These are phyloP conservation scores for Hymenoscyphus albidus DNA, from an alignment of 2,329 filamentous ascomycete species.

Conservation along the genomic window DNA sequence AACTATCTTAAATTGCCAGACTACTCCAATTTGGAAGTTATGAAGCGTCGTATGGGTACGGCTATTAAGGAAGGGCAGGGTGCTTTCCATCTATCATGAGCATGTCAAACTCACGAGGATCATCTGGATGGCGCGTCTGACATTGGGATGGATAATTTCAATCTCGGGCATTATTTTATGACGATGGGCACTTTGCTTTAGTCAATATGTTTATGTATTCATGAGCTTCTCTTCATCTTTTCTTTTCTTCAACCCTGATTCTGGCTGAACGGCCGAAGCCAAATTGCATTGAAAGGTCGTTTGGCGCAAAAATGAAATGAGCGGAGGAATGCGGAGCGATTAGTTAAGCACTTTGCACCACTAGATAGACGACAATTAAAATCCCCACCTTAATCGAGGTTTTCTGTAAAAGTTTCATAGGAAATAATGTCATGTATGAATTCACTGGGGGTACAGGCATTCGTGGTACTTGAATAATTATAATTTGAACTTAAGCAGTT, in stretches of 20 bases:
- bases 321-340: slow-evolving; percentile 11
- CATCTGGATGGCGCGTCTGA: slow-evolving; percentile 14
- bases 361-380: slow-evolving; percentile 28
- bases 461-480: no score
- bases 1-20: slow-evolving; percentile 98
- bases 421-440: no score
- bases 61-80: slow-evolving; percentile 96
- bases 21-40: slow-evolving; percentile 73
- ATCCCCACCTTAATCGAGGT: neutral
- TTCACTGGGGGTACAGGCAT: no score
- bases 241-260: slow-evolving; percentile 12
- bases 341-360: slow-evolving; percentile 11
- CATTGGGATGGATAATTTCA: slow-evolving; percentile 7
- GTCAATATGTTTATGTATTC: slow-evolving; percentile 30
- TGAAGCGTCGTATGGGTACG: slow-evolving; percentile 73
- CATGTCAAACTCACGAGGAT: slow-evolving; percentile 18
- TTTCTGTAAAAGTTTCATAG: no score
- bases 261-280: slow-evolving; percentile 24
- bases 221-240: slow-evolving; percentile 24
- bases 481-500: no score
- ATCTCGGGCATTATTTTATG: slow-evolving; percentile 22
- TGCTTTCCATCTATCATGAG: slow-evolving; percentile 88
- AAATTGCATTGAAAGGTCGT: slow-evolving; percentile 37
- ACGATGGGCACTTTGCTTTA: slow-evolving; percentile 23
- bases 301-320: slow-evolving; percentile 32